A percentile compares a stretch with the other conserved stretches of the same genome.
Conservation (phyloP, 129 eudicot species). For the Helianthus tuberosus region DNA sequence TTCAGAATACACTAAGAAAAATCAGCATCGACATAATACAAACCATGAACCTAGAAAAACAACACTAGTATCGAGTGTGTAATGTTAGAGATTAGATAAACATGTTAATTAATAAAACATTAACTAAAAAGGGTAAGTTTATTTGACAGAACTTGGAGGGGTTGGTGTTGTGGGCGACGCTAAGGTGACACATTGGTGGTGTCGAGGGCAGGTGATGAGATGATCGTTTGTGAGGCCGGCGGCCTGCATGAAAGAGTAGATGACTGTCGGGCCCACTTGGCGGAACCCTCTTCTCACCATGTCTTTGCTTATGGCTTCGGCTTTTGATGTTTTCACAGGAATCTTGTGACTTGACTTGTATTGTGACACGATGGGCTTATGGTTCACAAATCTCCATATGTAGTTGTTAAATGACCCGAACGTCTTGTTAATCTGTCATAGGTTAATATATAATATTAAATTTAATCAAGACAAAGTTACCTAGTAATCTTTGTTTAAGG, state of each 20-base stretch:
- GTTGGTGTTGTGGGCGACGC: conserved; percentile 18
- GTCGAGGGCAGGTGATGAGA: conserved; percentile 65
- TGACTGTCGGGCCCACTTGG: conserved; percentile 76
- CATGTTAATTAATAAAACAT: conserved; percentile 20
- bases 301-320: conserved; percentile 92
- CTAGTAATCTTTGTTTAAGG: neutral
- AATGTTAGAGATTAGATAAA: conserved; percentile 45
- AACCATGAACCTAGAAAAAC: conserved; percentile 29
- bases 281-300: conserved; percentile 88
- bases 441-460: neutral
- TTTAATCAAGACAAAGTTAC: neutral
- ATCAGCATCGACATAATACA: conserved; percentile 27
- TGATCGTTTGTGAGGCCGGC: conserved; percentile 93
- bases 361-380: conserved; percentile 62
- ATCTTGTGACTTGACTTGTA: conserved; percentile 72
- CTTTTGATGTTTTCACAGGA: conserved; percentile 89
- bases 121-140: conserved; percentile 11
- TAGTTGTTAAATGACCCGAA: conserved; percentile 79
- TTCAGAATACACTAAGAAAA: neutral
- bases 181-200: conserved; percentile 47
- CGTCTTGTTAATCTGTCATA: conserved; percentile 53
- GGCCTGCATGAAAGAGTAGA: conserved; percentile 95
- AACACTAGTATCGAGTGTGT: conserved; percentile 28
- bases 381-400: conserved; percentile 86
- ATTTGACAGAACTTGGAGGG: conserved; percentile 13